These are phyloP conservation scores for Cornus kousa DNA, from an alignment of 148 eudicot genomes.

Conservation along the genomic window DNA sequence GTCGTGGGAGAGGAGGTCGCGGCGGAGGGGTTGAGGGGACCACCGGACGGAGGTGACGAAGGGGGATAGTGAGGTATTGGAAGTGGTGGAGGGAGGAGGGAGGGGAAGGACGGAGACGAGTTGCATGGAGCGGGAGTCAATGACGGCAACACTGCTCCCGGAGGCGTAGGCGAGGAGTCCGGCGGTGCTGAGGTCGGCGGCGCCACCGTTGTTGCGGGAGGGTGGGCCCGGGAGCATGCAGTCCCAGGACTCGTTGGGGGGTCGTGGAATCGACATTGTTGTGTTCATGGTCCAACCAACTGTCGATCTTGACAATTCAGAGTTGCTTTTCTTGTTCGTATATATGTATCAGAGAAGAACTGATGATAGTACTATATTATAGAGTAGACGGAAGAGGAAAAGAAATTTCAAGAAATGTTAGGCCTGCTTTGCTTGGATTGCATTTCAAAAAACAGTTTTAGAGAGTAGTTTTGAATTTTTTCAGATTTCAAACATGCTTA, in stretches of 20 bases:
- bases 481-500: too few species aligned
- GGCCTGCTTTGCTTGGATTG: too few species aligned
- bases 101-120: conserved; percentile 72
- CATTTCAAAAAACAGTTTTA: too few species aligned
- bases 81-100: conserved; percentile 58
- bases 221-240: conserved; percentile 89
- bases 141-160: conserved; percentile 71
- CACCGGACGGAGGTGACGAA: conserved; percentile 83
- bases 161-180: conserved; percentile 86
- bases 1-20: conserved; percentile 28
- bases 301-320: not conserved
- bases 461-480: too few species aligned
- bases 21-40: conserved; percentile 64
- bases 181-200: conserved; percentile 66
- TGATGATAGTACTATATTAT: too few species aligned
- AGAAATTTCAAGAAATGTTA: too few species aligned
- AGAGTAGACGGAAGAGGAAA: too few species aligned
- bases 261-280: conserved; percentile 15
- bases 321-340: too few species aligned
- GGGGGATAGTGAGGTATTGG: conserved; percentile 58
- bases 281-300: too few species aligned
- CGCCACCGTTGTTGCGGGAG: conserved; percentile 74
- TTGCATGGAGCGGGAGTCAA: conserved; percentile 80
- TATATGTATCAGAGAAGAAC: too few species aligned
- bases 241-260: conserved; percentile 41